phyloP scores from a whole-genome alignment of 2,329 filamentous ascomycete genomes.

The Diplocarpon mali region DNA sequence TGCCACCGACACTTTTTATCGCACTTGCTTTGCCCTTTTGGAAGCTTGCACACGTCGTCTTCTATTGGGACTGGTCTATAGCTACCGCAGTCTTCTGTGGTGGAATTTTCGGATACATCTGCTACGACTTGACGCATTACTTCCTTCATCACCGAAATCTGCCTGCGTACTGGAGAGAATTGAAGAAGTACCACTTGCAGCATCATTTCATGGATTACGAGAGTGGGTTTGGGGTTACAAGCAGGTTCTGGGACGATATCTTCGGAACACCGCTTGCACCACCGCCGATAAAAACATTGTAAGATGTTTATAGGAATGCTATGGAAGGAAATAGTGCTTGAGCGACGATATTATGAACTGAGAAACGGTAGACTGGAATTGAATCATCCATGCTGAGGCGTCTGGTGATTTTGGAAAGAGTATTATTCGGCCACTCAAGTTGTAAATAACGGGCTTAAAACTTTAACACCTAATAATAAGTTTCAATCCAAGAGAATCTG shows the following conservation, averaged over 20 bases:
- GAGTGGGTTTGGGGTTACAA: conserved; percentile 94
- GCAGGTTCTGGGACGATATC: conserved; percentile 85
- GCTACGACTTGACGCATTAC: conserved; percentile 96
- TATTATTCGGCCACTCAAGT: conserved; percentile 12
- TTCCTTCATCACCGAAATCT: conserved; percentile 95
- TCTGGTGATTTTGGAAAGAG: conserved; percentile 8
- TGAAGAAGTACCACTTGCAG: conserved; percentile 96
- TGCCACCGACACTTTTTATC: conserved; percentile 85
- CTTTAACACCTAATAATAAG: conserved; percentile 6
- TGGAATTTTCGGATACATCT: conserved; percentile 89
- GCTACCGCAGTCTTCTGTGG: conserved; percentile 74
- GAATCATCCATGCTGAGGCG: conserved; percentile 3
- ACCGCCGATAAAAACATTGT: conserved; percentile 19
- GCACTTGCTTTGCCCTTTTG: conserved; percentile 82
- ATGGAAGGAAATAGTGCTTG: background rate
- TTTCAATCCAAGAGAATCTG: too few relatives aligned
- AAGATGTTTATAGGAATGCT: conserved; percentile 3
- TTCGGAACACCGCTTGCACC: conserved; percentile 74
- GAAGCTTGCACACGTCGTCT: conserved; percentile 73
- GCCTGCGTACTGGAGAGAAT: conserved; percentile 74
- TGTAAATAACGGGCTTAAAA: background rate
- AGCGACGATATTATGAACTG: conserved; percentile 17
- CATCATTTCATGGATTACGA: conserved; percentile 98
- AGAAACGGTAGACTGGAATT: background rate
- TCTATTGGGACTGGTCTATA: conserved; percentile 76